Percentiles rank a stretch among this genome's conserved stretches.
Evolutionary conservation across 2,329 filamentous ascomycete genomes (phyloP).

Genomic region (Rhinocladiella mackenziei): DNA sequence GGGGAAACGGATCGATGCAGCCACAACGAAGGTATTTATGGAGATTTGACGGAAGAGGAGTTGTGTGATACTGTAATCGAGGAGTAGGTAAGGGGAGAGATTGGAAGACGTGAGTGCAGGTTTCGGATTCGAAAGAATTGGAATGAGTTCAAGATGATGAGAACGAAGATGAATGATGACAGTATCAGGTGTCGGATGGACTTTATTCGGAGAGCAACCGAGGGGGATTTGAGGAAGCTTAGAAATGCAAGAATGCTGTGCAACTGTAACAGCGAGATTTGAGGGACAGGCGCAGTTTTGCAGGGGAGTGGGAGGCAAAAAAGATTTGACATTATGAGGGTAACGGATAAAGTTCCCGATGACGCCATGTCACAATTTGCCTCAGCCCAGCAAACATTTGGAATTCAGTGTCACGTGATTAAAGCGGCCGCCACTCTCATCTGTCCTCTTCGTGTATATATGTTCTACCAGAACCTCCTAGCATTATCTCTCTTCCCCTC

Average conservation of each 20-base stretch:
- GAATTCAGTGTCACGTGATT: not conserved
- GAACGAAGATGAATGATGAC: conserved; percentile 1
- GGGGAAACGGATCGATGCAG: conserved; percentile 22
- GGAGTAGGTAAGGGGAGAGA: conserved; percentile 19
- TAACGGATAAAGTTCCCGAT: too few species aligned
- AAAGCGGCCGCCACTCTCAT: too few species aligned
- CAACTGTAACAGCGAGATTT: too few species aligned
- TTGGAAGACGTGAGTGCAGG: conserved; percentile 3
- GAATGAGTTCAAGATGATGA: conserved; percentile 11
- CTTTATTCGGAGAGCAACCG: not conserved
- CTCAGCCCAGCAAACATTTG: not conserved
- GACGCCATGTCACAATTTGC: too few species aligned
- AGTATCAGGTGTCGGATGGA: not conserved
- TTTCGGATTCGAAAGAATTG: not conserved
- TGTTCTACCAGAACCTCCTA: not conserved
- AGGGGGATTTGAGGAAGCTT: conserved; percentile 14
- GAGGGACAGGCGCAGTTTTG: too few species aligned
- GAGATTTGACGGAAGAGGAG: not conserved
- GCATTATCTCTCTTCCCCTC: too few species aligned
- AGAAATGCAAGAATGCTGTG: conserved; percentile 19
- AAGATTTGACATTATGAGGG: too few species aligned
- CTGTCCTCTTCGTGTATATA: too few species aligned
- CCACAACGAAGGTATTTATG: conserved; percentile 33
- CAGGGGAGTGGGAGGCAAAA: not conserved
- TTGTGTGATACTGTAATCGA: conserved; percentile 1